phyloP scores from a whole-genome alignment of 2,329 filamentous ascomycete genomes.

The Leptographium lundbergii region DNA sequence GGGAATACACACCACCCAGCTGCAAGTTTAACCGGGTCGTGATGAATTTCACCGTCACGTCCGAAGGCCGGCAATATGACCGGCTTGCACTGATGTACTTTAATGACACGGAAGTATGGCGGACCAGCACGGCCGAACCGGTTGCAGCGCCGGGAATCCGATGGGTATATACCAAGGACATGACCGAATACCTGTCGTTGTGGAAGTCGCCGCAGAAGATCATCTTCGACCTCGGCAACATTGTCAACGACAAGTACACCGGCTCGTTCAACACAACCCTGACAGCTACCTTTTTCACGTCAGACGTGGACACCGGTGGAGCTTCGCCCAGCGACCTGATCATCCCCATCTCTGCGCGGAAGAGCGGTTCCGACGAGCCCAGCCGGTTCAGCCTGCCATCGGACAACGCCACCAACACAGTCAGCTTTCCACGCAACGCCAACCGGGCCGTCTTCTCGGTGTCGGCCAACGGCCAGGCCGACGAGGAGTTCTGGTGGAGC shows the following conservation, averaged over 20 bases:
- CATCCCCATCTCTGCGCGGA: conserved; percentile 50
- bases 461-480: conserved; percentile 62
- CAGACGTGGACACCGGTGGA: conserved; percentile 24
- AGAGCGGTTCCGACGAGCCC: conserved; percentile 32
- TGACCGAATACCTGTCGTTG: conserved; percentile 56
- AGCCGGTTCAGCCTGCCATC: conserved; percentile 58
- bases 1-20: conserved; percentile 50
- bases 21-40: conserved; percentile 63
- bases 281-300: conserved; percentile 56
- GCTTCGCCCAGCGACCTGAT: conserved; percentile 48
- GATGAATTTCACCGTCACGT: conserved; percentile 64
- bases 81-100: conserved; percentile 65
- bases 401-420: conserved; percentile 43
- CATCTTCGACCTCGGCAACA: conserved; percentile 69
- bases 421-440: conserved; percentile 52
- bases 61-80: conserved; percentile 62
- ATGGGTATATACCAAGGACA: conserved; percentile 69
- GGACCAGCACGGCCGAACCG: conserved; percentile 73
- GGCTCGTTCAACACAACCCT: conserved; percentile 62
- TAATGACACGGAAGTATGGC: conserved; percentile 67
- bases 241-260: conserved; percentile 59
- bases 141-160: conserved; percentile 51
- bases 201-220: conserved; percentile 59
- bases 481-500: conserved; percentile 78
- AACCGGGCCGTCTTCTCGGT: conserved; percentile 61